Conservation (phyloP, 305 asterid species). For the Solanum hybrid region DNA sequence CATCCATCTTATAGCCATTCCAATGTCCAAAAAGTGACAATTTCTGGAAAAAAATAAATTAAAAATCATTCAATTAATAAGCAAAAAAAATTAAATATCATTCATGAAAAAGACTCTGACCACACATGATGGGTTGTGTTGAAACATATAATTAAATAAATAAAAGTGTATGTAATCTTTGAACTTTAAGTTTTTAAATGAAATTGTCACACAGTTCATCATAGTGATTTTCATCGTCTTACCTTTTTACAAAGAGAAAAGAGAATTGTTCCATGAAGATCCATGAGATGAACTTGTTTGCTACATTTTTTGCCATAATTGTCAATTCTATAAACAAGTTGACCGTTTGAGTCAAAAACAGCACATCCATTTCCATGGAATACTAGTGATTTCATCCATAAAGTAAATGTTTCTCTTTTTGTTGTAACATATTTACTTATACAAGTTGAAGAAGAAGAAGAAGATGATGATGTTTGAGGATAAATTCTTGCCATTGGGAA, state of each 20-base stretch:
- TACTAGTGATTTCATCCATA: conserved; percentile 77
- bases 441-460: not conserved
- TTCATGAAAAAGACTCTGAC: not conserved
- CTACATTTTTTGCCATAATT: conserved; percentile 44
- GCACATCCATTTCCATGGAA: conserved; percentile 65
- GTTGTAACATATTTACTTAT: conserved; percentile 11
- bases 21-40: conserved; percentile 30
- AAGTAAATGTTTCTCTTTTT: conserved; percentile 46
- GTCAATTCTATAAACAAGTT: conserved; percentile 52
- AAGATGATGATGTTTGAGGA: not conserved
- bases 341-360: conserved; percentile 43
- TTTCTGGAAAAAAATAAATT: conserved; percentile 24
- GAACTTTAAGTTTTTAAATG: not conserved
- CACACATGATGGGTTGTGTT: not conserved
- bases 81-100: not conserved
- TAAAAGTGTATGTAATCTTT: not conserved
- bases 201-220: not conserved
- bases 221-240: not conserved
- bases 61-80: not conserved
- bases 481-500: conserved; percentile 10
- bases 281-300: conserved; percentile 54
- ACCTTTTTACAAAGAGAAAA: conserved; percentile 58
- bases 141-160: not conserved
- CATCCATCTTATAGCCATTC: conserved; percentile 56
- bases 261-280: conserved; percentile 43